Base-by-base conservation (phyloP, 768 basidiomycete species). In the Suillus tomentosus region DNA sequence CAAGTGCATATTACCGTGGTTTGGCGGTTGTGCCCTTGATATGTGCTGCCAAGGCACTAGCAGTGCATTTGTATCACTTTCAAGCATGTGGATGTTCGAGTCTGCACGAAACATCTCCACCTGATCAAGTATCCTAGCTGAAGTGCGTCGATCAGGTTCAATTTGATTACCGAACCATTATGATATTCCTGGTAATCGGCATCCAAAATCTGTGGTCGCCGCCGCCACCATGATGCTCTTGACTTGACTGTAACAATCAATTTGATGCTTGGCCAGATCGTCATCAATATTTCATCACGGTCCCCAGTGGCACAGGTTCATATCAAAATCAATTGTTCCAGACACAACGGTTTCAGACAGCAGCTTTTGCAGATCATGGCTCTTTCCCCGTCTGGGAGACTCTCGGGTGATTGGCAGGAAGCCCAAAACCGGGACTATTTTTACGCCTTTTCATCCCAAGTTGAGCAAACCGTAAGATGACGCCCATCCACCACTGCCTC, bases 371-470 rank as follows among this genome's bases (percentile, higher is more conserved):
- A 58, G 24, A 37, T 56, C 13, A 13, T 11, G 3, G 19, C 19
- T 19, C 53, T 54, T 54, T 34, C 53, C 19, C 31, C 31, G 11
- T 54, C 53, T 36, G 53, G 53, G 53, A 54, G 53, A 13, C 19
- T 19, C 19, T 54, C 19, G 34, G 53, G 53, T 54, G 53, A 54
- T 36, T 54, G 53, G 53, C 53, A 36, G 5, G 34, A 54, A 34
- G 53, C 19, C 19, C 19, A 2, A 54, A 54, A 54, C 19, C 11
- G 19, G 10, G 2, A 54, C 11, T n/a, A n/a, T 36, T 58, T 57
- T 31, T 42, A 40, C 24, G 17, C 39, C 24, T 36, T 54, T 36
- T 34, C 27, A 54, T 36, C 34, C 31, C 17, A 34, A 54, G 53
- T 53, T 10, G 56, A 58, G 24, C 5, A 42, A 42, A 42, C 10